Base-by-base conservation (phyloP, 371 early-diverging fungal species). In the Sporodiniella umbellata region DNA sequence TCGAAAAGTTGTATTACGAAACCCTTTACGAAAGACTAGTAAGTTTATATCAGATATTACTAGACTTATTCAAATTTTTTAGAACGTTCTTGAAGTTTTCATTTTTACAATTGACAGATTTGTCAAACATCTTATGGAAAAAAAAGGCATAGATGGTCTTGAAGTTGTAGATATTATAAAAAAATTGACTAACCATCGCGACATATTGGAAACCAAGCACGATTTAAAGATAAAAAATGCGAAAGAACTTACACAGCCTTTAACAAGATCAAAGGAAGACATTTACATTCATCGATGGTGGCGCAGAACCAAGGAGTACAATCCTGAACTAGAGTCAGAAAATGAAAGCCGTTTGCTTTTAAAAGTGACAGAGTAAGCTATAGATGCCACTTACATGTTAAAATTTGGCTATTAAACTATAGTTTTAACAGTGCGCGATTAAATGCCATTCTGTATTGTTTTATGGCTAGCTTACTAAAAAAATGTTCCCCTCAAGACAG, bases 281-380 rank as follows among this genome's bases (percentile, higher is more conserved):
- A 22, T 33, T 6, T 54, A 39, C 11, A 25, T 48, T 1, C 24
- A 44, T 17, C 48, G 44, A 12, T 59, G 59, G 59, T 59, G 59
- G 59, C 17, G 35, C 11, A 3, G 42, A 33, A 28, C 53, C n/a
- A 53, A 54, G 15, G 38, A 43, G 11, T 25, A 15, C 7, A 12
- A 12, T 2, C 21, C 8, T 3, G 23, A 44, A 2, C 18, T 43
- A 17, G 18, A 33, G n/a, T 45, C 24, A 14, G 54, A 53, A 22
- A 33, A 53, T 23, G 47, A 48, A 31, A 45, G 24, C 8, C 23
- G 43, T 4, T 24, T 31, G 4, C 19, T 48, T 4, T 24, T 53
- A 8, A 53, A 49, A 40, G 19, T 53, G 7, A 59, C 42, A 54
- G 59, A 59, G 59, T 59, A 58, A 37, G 45, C 21, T n/a, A 23